phyloP scores from a whole-genome alignment of 192 early-diverging fungal species.

The Coemansia sp. region DNA sequence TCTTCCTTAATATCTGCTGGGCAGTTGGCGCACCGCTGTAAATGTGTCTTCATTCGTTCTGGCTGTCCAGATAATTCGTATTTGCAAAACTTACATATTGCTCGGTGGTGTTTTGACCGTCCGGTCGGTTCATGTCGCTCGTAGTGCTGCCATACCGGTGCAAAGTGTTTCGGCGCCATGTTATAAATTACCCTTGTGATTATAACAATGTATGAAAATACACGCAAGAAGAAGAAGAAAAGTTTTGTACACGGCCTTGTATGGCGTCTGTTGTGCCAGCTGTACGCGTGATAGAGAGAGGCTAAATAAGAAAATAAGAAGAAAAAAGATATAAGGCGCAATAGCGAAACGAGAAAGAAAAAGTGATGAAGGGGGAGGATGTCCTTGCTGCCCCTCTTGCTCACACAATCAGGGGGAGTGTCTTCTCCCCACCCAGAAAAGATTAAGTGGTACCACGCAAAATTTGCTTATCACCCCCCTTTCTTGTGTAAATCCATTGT shows the following conservation, averaged over 20 bases:
- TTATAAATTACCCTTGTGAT: neutral
- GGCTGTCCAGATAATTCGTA: slow-evolving; percentile 56
- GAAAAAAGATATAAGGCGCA: neutral
- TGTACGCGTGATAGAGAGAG: neutral
- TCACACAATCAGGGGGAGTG: neutral
- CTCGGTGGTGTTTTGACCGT: slow-evolving; percentile 55
- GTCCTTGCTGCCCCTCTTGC: neutral
- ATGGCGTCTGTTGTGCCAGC: neutral
- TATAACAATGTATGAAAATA: neutral
- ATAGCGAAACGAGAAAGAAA: neutral
- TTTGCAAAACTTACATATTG: slow-evolving; percentile 50
- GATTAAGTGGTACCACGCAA: neutral
- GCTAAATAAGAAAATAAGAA: neutral
- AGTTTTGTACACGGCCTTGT: neutral
- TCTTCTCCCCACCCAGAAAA: neutral
- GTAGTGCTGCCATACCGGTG: slow-evolving; percentile 54
- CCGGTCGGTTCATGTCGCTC: slow-evolving; percentile 55
- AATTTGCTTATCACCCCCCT: neutral
- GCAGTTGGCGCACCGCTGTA: slow-evolving; percentile 44
- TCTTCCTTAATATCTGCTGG: slow-evolving; percentile 42
- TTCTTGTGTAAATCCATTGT: neutral
- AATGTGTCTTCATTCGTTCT: slow-evolving; percentile 54
- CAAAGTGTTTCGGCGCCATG: slow-evolving; percentile 59
- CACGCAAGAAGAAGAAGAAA: slow-evolving; percentile 12
- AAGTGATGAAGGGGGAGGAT: neutral